Base-by-base conservation (phyloP, 1,284 basidiomycete species). In the Ceratobasidium sp. region DNA sequence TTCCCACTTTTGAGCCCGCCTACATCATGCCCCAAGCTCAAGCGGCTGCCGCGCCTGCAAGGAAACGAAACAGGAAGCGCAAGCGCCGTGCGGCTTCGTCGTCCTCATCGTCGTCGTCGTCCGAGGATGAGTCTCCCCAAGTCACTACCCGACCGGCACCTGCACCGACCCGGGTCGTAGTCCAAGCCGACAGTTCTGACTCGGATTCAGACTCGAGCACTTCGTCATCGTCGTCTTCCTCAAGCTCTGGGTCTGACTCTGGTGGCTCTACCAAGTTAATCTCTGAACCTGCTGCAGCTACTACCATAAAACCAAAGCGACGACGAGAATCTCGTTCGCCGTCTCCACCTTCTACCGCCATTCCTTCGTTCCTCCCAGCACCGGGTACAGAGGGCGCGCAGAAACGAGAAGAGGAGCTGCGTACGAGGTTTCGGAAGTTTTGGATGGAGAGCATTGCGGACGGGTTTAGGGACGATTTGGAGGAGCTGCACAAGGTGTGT, bases 391-490 rank as follows among this genome's bases (percentile, higher is more conserved):
- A 81, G 11, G 81, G 81, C 34, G 79, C 77, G 84, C 74, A 81
- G 48, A 24, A 74, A 41, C 49, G 84, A 43, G 89, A 92, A 74
- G 81, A 86, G 59, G 80, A 81, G 1, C 79, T 93, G 78, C 89
- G 87, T 77, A 87, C 87, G 34, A 87, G 84, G 53, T 93, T 93
- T 79, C 83, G 88, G 73, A 89, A 89, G 79, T 92, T 93, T 79
- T 94, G 92, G 91, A 92, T 94, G 91, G 81, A 87, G 2, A 87
- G 89, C 1, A 85, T 93, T 3, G 92, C 89, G 0, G 92, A 93
- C 80, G 91, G 88, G 19, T 94, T 93, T 81, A 86, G 86, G 76
- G 89, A 91, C 65, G 92, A 93, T 80, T 83, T 94, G 22, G 90
- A 92, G 78, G 86, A 89, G 78, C 89, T 93, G 78, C 88, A 89